These are phyloP conservation scores for Plasmodium ovale DNA, from an alignment of 169 alveolate genomes.

Conservation along the genomic window DNA sequence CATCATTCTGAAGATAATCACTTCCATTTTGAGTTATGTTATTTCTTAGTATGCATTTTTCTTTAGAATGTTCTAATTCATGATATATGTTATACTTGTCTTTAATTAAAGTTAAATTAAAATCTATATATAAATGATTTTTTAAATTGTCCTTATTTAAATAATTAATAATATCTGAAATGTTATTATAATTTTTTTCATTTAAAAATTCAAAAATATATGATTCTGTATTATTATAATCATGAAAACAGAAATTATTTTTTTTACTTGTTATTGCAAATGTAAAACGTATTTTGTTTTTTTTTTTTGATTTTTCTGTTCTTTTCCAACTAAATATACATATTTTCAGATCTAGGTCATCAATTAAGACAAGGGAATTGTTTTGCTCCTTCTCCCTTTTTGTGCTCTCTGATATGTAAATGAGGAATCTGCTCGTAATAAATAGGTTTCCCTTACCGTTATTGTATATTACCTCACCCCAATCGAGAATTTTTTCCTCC, in stretches of 20 bases:
- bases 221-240: conserved; percentile 51
- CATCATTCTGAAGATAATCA: background rate
- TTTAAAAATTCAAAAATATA: conserved; percentile 45
- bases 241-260: conserved; percentile 74
- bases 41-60: background rate
- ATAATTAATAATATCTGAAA: conserved; percentile 28
- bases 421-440: conserved; percentile 42
- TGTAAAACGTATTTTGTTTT: conserved; percentile 82
- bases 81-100: conserved; percentile 31
- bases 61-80: background rate
- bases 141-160: conserved; percentile 54
- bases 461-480: conserved; percentile 34
- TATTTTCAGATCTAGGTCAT: conserved; percentile 51
- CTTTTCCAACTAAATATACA: conserved; percentile 82
- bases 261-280: conserved; percentile 76
- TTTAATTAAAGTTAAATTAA: conserved; percentile 44
- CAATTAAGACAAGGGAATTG: conserved; percentile 48
- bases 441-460: conserved; percentile 44
- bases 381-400: conserved; percentile 23
- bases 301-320: conserved; percentile 84
- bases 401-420: conserved; percentile 44
- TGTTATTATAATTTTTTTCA: conserved; percentile 15
- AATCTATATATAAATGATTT: conserved; percentile 52
- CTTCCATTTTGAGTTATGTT: background rate
- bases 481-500: conserved; percentile 47